Base-by-base conservation (phyloP, 768 basidiomycete species). In the Leucosporidium creatinivorum region DNA sequence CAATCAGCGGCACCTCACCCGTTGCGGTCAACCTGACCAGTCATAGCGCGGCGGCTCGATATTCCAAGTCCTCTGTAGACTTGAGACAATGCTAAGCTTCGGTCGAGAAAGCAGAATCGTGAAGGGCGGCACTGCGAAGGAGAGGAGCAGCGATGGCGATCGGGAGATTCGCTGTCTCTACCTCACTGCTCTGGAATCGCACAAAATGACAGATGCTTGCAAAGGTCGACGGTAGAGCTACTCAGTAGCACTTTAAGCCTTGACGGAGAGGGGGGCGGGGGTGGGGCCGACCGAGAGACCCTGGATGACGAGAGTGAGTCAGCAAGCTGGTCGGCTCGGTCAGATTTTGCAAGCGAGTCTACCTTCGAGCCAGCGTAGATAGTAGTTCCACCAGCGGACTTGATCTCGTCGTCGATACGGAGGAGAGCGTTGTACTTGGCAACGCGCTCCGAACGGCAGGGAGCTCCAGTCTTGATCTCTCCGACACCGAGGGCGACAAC, bases 381-480 rank as follows among this genome's bases (percentile, higher is more conserved):
- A 48, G 84, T 84, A 61, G 85, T 85, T 68, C 81, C 81, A 67
- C 80, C 87, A 62, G 74, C 67, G 18, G 23, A 30, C 57, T 66
- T 70, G 73, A 93, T 82, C 80, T 94, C 89, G 77, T 79, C 91
- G 87, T 91, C 89, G 70, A 93, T 93, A 75, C 92, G 89, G 77
- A 96, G 83, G 63, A 96, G 81, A 44, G 84, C 82, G 77, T 93
- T 93, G 84, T 92, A 79, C 68, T 76, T 76, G 67, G 63, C 36
- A 63, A 61, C n/a, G 36, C 96, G 94, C 82, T 98, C 96, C 75
- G 87, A 89, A 71, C 93, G 85, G 69, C 91, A 92, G 47, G 93
- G 94, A 52, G 93, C 93, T 81, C 94, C 94, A 57, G 94, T 96
- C 87, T 99, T 98, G 84, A 97, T 96, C 81, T 94, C 89, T 71